Base-by-base conservation (phyloP, 805 yeast species). In the Monosporozyma yasuniensis region DNA sequence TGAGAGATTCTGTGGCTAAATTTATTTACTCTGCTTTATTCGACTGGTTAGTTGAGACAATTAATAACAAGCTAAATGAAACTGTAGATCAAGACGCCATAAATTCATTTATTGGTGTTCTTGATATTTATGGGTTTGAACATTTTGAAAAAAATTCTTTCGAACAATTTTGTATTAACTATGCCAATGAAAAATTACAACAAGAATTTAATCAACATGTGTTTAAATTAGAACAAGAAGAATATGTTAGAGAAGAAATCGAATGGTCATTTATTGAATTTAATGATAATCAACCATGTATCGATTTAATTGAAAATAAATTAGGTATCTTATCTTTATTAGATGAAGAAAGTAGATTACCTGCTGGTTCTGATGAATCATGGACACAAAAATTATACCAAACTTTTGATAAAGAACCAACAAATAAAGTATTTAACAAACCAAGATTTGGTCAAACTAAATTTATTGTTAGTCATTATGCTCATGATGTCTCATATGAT, bases 131-230 rank as follows among this genome's bases (percentile, higher is more conserved):
- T 65, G 99, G 99, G 19, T 91, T 91, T 67, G 99, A 91, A 70
- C 97, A 91, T 69, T 91, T 91, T 67, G 90, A 87, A 58, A 83
- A 79, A 62, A 91, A 91, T 70, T 89, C 97, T 8, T 91, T 91
- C 61, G 99, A 91, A 70, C 99, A 91, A 69, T 91, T 91, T 69
- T 91, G 99, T 71, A 91, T 91, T 70, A 91, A 91, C 66, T 91
- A 91, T 67, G 97, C 98, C 42, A 91, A 91, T 69, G 99, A 91
- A 72, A 91, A 91, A 70, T 76, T 91, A 59, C 99, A 91, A 69
- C 99, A 91, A 68, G 97, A 91, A 66, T 91, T 91, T 70, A 93
- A 90, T 62, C 97, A 89, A 70, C 98, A 93, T 63, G 97, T 93
- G 48, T 91, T 91, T 79, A 93, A 93, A 66, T 77, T 93, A 54